Conservation (phyloP, 768 basidiomycete genomes). For the Jaapia argillacea region DNA sequence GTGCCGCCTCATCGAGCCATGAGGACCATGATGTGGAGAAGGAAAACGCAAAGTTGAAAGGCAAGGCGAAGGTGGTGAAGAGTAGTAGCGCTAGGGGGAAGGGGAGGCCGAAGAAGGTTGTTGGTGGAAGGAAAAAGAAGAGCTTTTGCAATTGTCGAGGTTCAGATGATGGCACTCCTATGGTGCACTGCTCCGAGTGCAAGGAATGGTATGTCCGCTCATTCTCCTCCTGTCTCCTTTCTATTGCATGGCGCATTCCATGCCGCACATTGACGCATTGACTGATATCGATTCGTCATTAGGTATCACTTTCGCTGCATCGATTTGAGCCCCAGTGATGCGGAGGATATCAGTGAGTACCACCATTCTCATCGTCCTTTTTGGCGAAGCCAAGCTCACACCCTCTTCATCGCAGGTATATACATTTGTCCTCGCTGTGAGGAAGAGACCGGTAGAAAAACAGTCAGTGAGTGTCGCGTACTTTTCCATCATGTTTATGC, state of each 20-base stretch:
- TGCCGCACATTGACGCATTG: conserved; percentile 2
- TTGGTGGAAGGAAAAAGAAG: conserved; percentile 12
- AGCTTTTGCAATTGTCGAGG: conserved; percentile 55
- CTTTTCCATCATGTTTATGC: conserved; percentile 2
- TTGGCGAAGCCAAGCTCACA: neutral
- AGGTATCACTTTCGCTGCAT: conserved; percentile 88
- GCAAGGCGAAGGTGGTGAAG: conserved; percentile 8
- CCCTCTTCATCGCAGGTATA: conserved; percentile 30
- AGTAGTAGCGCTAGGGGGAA: too few species aligned
- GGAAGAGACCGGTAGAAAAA: conserved; percentile 49
- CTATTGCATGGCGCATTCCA: conserved; percentile 7
- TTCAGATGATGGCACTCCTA: conserved; percentile 70
- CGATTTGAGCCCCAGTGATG: conserved; percentile 47
- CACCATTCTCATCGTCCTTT: conserved; percentile 2
- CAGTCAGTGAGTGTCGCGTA: conserved; percentile 64
- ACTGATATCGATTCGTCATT: conserved; percentile 1
- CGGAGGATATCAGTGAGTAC: conserved; percentile 71
- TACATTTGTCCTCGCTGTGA: conserved; percentile 51
- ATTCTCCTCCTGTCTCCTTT: too few species aligned
- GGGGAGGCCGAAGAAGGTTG: conserved; percentile 7
- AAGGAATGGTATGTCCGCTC: conserved; percentile 67
- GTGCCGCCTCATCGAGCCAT: neutral
- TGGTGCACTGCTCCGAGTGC: conserved; percentile 69
- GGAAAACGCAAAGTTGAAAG: conserved; percentile 12
- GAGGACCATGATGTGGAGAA: conserved; percentile 1